Conservation (phyloP, 225 moss, liverwort and hornwort genomes). For the Lunularia cruciata region DNA sequence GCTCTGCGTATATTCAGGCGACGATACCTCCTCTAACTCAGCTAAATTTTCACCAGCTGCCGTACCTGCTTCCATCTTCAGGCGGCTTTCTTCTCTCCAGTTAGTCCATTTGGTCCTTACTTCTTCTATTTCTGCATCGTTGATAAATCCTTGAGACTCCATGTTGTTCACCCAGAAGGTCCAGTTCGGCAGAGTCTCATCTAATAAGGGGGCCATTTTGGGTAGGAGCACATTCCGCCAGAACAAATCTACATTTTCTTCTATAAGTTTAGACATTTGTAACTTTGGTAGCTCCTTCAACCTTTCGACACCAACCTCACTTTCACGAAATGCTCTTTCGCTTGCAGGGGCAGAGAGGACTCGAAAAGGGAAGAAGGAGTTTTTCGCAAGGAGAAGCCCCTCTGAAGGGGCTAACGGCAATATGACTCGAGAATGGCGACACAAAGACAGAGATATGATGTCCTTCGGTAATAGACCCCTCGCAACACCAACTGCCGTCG, state of each 20-base stretch:
- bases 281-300: conserved; percentile 61
- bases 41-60: conserved; percentile 6
- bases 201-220: conserved; percentile 57
- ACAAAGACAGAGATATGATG: conserved; percentile 70
- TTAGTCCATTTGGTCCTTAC: conserved; percentile 66
- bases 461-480: conserved; percentile 63
- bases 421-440: conserved; percentile 75
- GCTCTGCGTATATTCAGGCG: not conserved
- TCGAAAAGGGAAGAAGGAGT: conserved; percentile 75
- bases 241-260: conserved; percentile 49
- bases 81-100: conserved; percentile 62
- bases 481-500: conserved; percentile 76
- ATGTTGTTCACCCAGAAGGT: conserved; percentile 64
- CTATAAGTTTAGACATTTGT: conserved; percentile 53
- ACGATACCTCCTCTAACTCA: not conserved
- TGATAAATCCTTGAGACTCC: conserved; percentile 54
- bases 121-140: conserved; percentile 57
- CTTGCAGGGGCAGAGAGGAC: conserved; percentile 46
- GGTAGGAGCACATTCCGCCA: conserved; percentile 60
- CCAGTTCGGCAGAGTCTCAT: conserved; percentile 60
- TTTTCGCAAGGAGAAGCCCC: conserved; percentile 71
- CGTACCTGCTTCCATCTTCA: conserved; percentile 28
- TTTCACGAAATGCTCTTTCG: conserved; percentile 56
- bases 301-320: conserved; percentile 39
- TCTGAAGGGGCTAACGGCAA: conserved; percentile 88